Conservation (phyloP, 495 filamentous ascomycete species). For the Friedmanniomyces simplex region DNA sequence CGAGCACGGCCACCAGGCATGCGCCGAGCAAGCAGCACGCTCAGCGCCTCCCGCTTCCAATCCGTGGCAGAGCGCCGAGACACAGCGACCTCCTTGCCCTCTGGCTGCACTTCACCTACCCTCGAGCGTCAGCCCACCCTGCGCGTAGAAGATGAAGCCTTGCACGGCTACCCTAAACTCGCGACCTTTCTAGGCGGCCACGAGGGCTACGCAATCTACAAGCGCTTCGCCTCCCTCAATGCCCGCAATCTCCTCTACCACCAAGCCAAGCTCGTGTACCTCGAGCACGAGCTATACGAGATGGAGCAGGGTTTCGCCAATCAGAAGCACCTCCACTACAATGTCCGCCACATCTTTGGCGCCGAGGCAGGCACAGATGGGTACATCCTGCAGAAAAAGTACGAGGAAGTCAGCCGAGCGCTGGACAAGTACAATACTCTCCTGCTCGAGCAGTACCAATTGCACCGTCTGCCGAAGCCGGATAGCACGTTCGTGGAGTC, state of each 20-base stretch:
- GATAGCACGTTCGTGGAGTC: conserved; percentile 15
- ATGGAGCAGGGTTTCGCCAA: conserved; percentile 6
- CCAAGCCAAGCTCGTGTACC: conserved; percentile 28
- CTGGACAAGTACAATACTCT: conserved; percentile 21
- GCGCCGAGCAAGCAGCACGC: background rate
- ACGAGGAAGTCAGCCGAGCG: conserved; percentile 22
- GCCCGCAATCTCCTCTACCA: conserved; percentile 31
- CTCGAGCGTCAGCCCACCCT: background rate
- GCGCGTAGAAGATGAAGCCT: background rate
- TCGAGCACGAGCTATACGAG: conserved; percentile 23
- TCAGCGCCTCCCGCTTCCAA: background rate
- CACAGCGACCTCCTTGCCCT: background rate
- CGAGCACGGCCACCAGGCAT: background rate
- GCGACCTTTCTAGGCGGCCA: background rate
- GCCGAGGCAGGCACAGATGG: conserved; percentile 3
- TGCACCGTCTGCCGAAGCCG: conserved; percentile 17
- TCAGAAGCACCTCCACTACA: conserved; percentile 9
- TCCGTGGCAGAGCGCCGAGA: background rate
- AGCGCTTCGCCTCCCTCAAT: conserved; percentile 29
- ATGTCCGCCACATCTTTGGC: conserved; percentile 9
- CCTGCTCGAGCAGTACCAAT: conserved; percentile 9
- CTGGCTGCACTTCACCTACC: background rate
- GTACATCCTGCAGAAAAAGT: conserved; percentile 22
- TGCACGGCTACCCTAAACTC: conserved; percentile 10
- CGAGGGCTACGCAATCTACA: conserved; percentile 20